These are phyloP conservation scores for Pelagomonas calceolata DNA, from an alignment of 108 stramenopile species.

Conservation along the genomic window DNA sequence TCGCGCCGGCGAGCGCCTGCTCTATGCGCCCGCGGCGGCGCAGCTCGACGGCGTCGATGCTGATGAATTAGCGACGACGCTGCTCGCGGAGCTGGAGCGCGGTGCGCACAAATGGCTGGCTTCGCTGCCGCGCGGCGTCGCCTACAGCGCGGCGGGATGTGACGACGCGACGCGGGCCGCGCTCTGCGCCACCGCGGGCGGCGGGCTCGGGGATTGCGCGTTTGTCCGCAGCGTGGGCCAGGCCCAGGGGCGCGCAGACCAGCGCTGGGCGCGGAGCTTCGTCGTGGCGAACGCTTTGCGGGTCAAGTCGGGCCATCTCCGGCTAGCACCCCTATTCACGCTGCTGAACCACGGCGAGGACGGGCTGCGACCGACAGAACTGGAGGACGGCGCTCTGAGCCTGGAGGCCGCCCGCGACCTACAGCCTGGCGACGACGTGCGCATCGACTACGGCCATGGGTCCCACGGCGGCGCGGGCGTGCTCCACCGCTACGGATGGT, in stretches of 20 bases:
- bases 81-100: not conserved
- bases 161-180: not conserved
- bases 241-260: not conserved
- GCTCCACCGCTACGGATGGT: not conserved
- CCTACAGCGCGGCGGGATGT: not conserved
- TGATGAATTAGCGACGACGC: not conserved
- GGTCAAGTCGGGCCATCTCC: not conserved
- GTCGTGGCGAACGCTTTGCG: not conserved
- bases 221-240: not conserved
- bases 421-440: not conserved
- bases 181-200: not conserved
- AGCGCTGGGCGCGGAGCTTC: not conserved
- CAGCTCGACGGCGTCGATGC: not conserved
- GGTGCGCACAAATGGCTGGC: not conserved
- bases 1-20: not conserved
- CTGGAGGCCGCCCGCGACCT: not conserved
- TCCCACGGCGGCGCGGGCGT: not conserved
- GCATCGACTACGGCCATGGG: not conserved
- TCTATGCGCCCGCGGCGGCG: not conserved
- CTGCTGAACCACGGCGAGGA: not conserved
- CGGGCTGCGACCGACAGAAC: not conserved
- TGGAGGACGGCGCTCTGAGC: not conserved
- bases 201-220: not conserved
- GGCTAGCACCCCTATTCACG: not conserved
- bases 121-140: not conserved